Evolutionary conservation across 768 basidiomycete species (phyloP).

Genomic region (Paxillus rubicundulus): DNA sequence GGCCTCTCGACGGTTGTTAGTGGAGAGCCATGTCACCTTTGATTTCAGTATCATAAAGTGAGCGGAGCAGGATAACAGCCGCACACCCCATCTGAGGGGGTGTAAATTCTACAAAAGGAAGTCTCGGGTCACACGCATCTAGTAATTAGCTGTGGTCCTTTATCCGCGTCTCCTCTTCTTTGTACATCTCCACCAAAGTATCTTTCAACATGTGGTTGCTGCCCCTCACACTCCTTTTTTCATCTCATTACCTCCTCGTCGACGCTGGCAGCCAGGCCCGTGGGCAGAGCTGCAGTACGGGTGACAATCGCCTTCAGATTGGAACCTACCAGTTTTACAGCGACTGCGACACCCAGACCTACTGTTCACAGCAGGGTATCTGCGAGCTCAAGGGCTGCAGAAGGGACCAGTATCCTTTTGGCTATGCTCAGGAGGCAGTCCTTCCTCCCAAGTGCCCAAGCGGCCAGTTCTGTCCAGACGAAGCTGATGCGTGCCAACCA

Average conservation of each 20-base stretch:
- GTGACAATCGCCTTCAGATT: conserved; percentile 64
- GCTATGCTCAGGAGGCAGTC: conserved; percentile 44
- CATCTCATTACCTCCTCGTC: conserved; percentile 39
- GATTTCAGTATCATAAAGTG: too few species aligned
- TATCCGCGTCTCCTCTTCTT: neutral
- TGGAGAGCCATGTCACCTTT: too few species aligned
- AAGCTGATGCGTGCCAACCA: conserved; percentile 65
- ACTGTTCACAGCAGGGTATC: conserved; percentile 52
- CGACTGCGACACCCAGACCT: conserved; percentile 72
- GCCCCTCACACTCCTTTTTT: conserved; percentile 53
- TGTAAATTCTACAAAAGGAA: neutral
- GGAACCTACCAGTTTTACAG: conserved; percentile 80
- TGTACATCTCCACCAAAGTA: neutral
- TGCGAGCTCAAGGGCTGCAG: conserved; percentile 72
- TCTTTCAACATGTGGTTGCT: conserved; percentile 27
- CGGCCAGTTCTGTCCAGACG: conserved; percentile 82
- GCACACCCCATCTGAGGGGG: neutral
- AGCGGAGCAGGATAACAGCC: neutral
- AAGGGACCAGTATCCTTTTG: conserved; percentile 74
- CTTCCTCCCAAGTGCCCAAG: conserved; percentile 60
- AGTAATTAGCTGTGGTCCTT: too few species aligned
- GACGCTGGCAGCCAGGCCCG: conserved; percentile 47
- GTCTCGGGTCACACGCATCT: too few species aligned
- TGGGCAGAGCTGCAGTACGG: conserved; percentile 48
- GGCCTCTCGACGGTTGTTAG: too few species aligned